Evolutionary conservation across 208 protist species (phyloP).

Genomic region (Endotrypanum monterogeii): DNA sequence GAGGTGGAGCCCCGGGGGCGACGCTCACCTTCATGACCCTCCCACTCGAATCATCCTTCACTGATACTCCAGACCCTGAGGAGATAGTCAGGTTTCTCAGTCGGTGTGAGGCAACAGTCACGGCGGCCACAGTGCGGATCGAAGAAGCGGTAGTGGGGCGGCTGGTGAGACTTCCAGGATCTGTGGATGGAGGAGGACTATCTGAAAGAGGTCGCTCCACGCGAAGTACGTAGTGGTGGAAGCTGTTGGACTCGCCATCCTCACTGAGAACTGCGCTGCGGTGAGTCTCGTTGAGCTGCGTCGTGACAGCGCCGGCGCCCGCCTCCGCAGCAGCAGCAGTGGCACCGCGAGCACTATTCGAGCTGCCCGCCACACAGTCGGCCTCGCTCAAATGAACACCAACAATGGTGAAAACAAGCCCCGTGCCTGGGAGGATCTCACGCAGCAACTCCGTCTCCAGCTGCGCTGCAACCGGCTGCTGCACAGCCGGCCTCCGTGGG

Average conservation of each 20-base stretch:
- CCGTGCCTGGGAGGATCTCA: constrained; percentile 8
- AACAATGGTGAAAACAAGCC: constrained; percentile 21
- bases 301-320: background rate
- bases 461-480: background rate
- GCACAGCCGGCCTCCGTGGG: background rate
- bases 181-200: background rate
- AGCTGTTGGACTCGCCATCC: background rate
- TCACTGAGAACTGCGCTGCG: background rate
- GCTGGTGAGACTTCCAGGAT: background rate
- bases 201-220: constrained; percentile 3
- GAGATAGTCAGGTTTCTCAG: constrained; percentile 26
- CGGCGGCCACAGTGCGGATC: background rate
- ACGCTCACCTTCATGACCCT: constrained; percentile 5
- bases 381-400: background rate
- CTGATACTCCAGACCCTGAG: background rate
- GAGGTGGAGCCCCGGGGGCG: constrained; percentile 10
- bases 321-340: background rate
- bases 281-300: constrained; percentile 4
- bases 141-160: background rate
- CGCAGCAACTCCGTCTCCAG: constrained; percentile 31
- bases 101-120: constrained; percentile 9
- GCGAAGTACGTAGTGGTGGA: constrained; percentile 27
- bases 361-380: background rate
- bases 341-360: background rate
- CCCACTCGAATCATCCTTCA: constrained; percentile 4